These are phyloP conservation scores for Fusarium sp. DNA, from an alignment of 2,329 filamentous ascomycete genomes.

Conservation along the genomic window DNA sequence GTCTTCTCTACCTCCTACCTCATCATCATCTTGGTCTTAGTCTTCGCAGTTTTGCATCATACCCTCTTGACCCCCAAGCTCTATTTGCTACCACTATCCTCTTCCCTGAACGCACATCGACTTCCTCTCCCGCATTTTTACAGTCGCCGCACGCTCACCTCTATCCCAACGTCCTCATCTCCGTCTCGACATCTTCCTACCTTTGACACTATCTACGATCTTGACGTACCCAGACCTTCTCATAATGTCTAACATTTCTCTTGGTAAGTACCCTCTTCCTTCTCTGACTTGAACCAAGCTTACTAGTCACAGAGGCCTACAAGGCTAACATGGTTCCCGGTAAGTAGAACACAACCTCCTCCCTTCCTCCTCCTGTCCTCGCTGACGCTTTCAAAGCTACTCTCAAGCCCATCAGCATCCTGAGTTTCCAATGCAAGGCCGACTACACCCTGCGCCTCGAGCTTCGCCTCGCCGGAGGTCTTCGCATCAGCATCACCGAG, in stretches of 20 bases:
- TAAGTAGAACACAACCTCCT: not conserved
- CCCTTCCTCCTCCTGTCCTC: accelerated
- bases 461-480: not conserved
- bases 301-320: not conserved
- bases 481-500: not conserved
- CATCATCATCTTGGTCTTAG: accelerated
- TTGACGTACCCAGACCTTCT: not conserved
- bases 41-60: not conserved
- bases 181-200: not conserved
- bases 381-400: not conserved
- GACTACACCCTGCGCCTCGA: not conserved
- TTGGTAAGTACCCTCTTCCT: not conserved
- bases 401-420: not conserved
- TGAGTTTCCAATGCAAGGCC: not conserved
- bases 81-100: not conserved
- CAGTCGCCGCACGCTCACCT: not conserved
- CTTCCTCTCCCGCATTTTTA: accelerated
- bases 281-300: not conserved
- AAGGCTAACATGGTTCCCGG: not conserved
- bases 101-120: not conserved
- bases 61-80: not conserved
- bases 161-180: not conserved
- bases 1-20: too few species aligned
- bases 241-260: not conserved
- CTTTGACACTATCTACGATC: not conserved